These are phyloP conservation scores for Debaryomyces sp. DNA, from an alignment of 1,139 yeast species.

Conservation along the genomic window DNA sequence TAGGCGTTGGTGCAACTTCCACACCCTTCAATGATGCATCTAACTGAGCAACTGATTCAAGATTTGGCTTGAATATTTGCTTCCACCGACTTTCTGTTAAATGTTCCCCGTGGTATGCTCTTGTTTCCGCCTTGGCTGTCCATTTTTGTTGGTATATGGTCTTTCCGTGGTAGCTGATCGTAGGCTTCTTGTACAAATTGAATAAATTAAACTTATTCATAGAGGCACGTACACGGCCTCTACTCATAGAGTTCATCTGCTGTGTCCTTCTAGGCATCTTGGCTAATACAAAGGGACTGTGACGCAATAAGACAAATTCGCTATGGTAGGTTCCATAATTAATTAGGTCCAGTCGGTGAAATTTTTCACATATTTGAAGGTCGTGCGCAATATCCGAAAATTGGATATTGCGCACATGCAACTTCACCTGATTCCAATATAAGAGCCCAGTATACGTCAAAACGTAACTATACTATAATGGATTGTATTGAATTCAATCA, in stretches of 20 bases:
- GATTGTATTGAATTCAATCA: background rate
- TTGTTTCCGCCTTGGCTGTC: conserved; percentile 86
- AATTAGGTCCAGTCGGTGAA: conserved; percentile 5
- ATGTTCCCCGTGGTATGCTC: conserved; percentile 96
- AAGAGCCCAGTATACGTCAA: background rate
- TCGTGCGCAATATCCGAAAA: background rate
- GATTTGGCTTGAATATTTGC: conserved; percentile 67
- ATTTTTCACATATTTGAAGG: conserved; percentile 3
- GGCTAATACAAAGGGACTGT: background rate
- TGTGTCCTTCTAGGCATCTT: conserved; percentile 66
- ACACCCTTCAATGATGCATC: conserved; percentile 73
- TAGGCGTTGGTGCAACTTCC: conserved; percentile 66
- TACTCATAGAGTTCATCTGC: conserved; percentile 58
- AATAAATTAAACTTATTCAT: conserved; percentile 91
- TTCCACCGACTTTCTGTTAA: conserved; percentile 84
- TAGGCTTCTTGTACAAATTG: conserved; percentile 75
- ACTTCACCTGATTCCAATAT: background rate
- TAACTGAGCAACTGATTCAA: conserved; percentile 84
- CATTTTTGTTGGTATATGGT: conserved; percentile 89
- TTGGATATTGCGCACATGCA: background rate
- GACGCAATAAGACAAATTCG: background rate
- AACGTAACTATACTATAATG: background rate
- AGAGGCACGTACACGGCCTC: conserved; percentile 84
- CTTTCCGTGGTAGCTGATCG: conserved; percentile 52
- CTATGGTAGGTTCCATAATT: background rate